These are phyloP conservation scores for Pisolithus albus DNA, from an alignment of 768 basidiomycete species.

Conservation along the genomic window DNA sequence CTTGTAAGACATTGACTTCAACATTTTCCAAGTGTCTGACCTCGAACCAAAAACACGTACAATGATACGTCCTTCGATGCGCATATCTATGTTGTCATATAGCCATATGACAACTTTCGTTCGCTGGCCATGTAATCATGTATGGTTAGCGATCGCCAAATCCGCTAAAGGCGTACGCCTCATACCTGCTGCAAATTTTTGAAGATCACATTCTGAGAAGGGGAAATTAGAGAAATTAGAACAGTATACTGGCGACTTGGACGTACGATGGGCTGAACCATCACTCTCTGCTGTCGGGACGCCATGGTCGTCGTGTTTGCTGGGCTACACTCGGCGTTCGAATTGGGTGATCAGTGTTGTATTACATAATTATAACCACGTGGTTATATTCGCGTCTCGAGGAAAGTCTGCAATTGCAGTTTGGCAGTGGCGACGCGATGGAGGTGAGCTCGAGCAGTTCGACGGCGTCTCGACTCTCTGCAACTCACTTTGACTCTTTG, in stretches of 20 bases:
- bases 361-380: slow-evolving; percentile 23
- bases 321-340: not conserved
- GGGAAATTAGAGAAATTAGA: slow-evolving; percentile 6
- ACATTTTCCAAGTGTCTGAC: slow-evolving; percentile 28
- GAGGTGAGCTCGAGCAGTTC: slow-evolving; percentile 16
- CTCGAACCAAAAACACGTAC: slow-evolving; percentile 47
- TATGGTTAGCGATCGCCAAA: slow-evolving; percentile 2
- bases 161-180: too few species aligned
- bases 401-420: too few species aligned
- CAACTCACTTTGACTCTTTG: not conserved
- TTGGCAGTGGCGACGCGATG: slow-evolving; percentile 10
- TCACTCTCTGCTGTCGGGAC: slow-evolving; percentile 89
- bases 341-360: slow-evolving; percentile 2
- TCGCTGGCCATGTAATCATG: slow-evolving; percentile 41
- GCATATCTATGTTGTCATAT: slow-evolving; percentile 94
- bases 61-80: slow-evolving; percentile 92
- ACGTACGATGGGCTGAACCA: slow-evolving; percentile 99
- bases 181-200: slow-evolving; percentile 87
- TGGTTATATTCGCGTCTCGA: too few species aligned
- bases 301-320: slow-evolving; percentile 57
- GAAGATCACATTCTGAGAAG: slow-evolving; percentile 85
- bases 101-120: slow-evolving; percentile 88
- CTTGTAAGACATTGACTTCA: slow-evolving; percentile 35
- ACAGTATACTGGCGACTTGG: not conserved
- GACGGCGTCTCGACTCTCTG: slow-evolving; percentile 8